phyloP scores from a whole-genome alignment of 2,329 filamentous ascomycete species.

The Penicillium occitanis region DNA sequence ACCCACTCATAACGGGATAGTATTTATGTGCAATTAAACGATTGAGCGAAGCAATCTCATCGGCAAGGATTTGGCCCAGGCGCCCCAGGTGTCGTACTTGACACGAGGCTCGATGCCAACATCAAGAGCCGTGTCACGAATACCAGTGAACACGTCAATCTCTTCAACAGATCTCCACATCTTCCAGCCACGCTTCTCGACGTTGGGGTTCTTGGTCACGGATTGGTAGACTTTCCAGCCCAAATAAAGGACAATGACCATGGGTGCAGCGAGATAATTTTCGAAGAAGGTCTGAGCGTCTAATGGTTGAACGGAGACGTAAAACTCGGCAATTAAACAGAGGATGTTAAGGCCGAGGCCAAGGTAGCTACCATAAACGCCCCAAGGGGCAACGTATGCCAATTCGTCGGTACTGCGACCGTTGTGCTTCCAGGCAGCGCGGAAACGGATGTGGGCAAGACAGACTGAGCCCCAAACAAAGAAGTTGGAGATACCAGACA shows the following conservation, averaged over 20 bases:
- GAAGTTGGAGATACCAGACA: constrained; percentile 62
- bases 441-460: constrained; percentile 67
- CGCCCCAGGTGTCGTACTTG: constrained; percentile 28
- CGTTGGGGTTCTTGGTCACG: constrained; percentile 25
- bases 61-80: constrained; percentile 26
- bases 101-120: constrained; percentile 26
- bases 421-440: constrained; percentile 58
- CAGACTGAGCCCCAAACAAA: constrained; percentile 68
- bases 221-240: constrained; percentile 38
- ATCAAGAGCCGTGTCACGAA: constrained; percentile 27
- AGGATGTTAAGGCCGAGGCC: constrained; percentile 59
- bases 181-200: constrained; percentile 27
- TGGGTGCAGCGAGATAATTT: constrained; percentile 49
- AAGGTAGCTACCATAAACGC: constrained; percentile 62
- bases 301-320: constrained; percentile 30
- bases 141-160: constrained; percentile 26
- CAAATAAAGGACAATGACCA: constrained; percentile 45
- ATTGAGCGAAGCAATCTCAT: constrained; percentile 25
- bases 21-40: not conserved
- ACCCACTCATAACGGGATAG: not conserved
- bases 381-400: constrained; percentile 61
- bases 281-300: constrained; percentile 48
- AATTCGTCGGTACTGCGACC: constrained; percentile 64
- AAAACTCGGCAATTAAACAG: constrained; percentile 54
- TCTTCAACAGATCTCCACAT: constrained; percentile 23